Conservation (phyloP, 768 basidiomycete species). For the Panaeolus cyanescens region DNA sequence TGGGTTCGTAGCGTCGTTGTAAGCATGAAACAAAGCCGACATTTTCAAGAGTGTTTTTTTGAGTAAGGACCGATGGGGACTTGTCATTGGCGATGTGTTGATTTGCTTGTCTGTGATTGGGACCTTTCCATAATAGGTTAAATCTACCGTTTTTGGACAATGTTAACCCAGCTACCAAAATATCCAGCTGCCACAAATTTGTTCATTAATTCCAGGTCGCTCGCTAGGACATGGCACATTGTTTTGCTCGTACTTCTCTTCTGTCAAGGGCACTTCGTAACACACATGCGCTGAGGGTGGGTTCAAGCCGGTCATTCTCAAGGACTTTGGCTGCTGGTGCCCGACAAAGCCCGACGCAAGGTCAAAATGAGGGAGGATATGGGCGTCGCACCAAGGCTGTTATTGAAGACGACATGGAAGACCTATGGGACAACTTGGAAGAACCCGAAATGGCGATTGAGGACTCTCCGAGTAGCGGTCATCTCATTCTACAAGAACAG, state of each 20-base stretch:
- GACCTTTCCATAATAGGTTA: neutral
- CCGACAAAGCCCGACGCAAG: conserved; percentile 6
- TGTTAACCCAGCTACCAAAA: neutral
- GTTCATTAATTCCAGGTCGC: conserved; percentile 3
- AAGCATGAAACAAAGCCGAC: too few species aligned
- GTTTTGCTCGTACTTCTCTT: neutral
- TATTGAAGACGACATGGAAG: conserved; percentile 43
- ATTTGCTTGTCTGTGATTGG: neutral
- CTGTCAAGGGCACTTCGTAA: neutral
- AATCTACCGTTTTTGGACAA: neutral
- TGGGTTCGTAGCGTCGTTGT: too few species aligned
- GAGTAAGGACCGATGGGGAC: too few species aligned
- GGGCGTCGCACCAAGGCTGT: conserved; percentile 35
- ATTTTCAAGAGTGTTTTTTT: too few species aligned
- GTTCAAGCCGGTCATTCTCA: neutral
- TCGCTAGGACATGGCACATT: neutral
- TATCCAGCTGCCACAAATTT: neutral
- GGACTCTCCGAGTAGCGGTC: conserved; percentile 71
- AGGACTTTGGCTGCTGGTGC: neutral
- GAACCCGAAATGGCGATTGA: conserved; percentile 46
- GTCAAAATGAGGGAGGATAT: conserved; percentile 9
- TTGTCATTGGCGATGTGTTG: too few species aligned
- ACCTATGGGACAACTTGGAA: conserved; percentile 45
- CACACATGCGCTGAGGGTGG: neutral
- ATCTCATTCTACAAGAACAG: conserved; percentile 73